Evolutionary conservation across 768 basidiomycete species (phyloP), one percentile per base, ranked within the genome.

Genomic region (Amanita molliuscula): DNA sequence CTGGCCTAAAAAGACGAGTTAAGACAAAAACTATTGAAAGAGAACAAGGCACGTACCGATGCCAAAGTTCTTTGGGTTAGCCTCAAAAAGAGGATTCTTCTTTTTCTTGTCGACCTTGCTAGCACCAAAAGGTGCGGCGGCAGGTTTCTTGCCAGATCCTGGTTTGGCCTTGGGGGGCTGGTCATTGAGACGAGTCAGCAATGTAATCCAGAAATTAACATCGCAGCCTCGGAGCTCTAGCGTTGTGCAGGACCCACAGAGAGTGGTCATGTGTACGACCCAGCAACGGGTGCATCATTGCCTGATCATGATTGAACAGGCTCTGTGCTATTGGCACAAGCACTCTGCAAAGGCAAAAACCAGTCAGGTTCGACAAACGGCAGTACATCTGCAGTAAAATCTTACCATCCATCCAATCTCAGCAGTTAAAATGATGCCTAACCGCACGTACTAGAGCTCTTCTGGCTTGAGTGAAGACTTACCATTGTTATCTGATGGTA

Each of bases 21-120:
- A 3, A 40, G 40, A 51, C 38, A 0, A 37, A 16, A 15, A 21
- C 10, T 31, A 47, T 7, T 10, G 47, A 4, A 49, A 50, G 26
- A 38, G 6, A n/a, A 50, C 15, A 2, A n/a, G 10, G 16, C 4
- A 23, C 78, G 8, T 55, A 96, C 94, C 94, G 54, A 97, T 94
- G 64, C 90, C 91, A 67, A 95, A 97, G 77, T 93, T 94, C 69
- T 86, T 88, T 60, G 92, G 80, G 54, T 65, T 74, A 49, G 91
- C 66, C 76, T 97, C 93, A 67, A 97, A 96, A 59, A 98, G 81
- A 60, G 95, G 95, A 77, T 97, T 97, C 75, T 94, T 95, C 68
- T 82, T 82, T 33, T 67, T 61, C 72, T 92, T 90, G 57, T 75
- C 65, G 31, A 73, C 55, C 71, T 89, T 89, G 76, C 76, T 77